These are phyloP conservation scores for Calonectria fujianensis DNA, from an alignment of 2,329 filamentous ascomycete species.

Conservation along the genomic window DNA sequence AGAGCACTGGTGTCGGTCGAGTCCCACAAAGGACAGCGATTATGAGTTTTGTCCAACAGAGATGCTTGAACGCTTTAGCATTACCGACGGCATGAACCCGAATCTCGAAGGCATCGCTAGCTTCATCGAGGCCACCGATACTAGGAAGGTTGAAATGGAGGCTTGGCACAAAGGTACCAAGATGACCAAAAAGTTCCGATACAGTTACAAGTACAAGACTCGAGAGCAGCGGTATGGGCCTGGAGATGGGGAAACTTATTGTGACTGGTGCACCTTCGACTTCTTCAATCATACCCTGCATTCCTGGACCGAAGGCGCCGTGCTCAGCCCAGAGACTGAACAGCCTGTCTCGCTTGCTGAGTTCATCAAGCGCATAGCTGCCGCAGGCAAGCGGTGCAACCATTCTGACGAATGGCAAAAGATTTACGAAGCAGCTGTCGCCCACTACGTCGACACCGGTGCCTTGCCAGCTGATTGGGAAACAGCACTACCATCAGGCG, in stretches of 20 bases:
- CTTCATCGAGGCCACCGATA: constrained; percentile 2
- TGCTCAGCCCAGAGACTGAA: constrained; percentile 10
- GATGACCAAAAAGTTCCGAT: neutral
- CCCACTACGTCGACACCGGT: constrained; percentile 8
- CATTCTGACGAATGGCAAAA: neutral
- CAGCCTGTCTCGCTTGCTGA: constrained; percentile 24
- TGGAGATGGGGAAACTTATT: constrained; percentile 23
- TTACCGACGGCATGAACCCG: constrained; percentile 12
- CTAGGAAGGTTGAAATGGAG: neutral
- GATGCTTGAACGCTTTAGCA: constrained; percentile 22
- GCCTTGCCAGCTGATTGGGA: constrained; percentile 19
- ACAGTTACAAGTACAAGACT: constrained; percentile 17
- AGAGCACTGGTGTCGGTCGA: constrained; percentile 20
- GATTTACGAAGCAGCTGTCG: constrained; percentile 14
- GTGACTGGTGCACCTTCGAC: constrained; percentile 30
- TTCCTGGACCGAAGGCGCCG: constrained; percentile 21
- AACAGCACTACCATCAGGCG: constrained; percentile 13
- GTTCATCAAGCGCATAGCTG: constrained; percentile 20
- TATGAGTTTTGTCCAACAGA: constrained; percentile 21
- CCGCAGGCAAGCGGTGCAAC: constrained; percentile 13
- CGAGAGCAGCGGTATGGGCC: constrained; percentile 22
- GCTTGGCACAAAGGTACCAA: neutral
- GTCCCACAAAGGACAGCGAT: constrained; percentile 17
- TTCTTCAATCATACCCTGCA: constrained; percentile 29
- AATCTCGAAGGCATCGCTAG: constrained; percentile 14